Evolutionary conservation across 352 stramenopile species (phyloP), one percentile per base, ranked within the genome.

Genomic region (Globisporangium irregulare): DNA sequence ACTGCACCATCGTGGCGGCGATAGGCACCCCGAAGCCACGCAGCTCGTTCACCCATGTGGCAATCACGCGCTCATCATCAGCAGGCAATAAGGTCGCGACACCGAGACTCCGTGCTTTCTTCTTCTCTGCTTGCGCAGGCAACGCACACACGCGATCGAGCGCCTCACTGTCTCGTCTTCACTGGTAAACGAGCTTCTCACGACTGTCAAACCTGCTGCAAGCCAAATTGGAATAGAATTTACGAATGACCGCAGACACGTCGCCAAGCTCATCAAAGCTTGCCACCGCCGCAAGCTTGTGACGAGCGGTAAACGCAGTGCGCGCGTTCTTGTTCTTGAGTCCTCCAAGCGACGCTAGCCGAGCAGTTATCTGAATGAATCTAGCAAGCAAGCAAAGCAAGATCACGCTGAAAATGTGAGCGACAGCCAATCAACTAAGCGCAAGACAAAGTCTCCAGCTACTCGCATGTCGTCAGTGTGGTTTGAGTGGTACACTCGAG

Each of bases 201-300:
- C 10, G 20, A 25, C 27, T 46, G 56, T 53, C 22, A 20, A 18
- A 59, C 55, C 56, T 69, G 32, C 27, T 62, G 34, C 38, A 62
- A 62, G 27, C 56, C 56, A 62, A 36, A 55, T 55, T 55, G n/a
- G 48, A 20, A 55, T 55, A 55, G 5, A 55, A 55, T 55, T 55
- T 55, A 55, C 48, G n/a, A 55, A 55, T 55, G 6, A 55, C 48
- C n/a, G 48, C 48, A 55, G 48, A 55, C 48, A 55, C 20, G 48
- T 55, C 48, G 48, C 48, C 48, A 55, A 55, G 48, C 48, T 55
- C 20, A 55, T 55, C 48, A 55, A 55, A 55, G 48, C 48, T 55
- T 55, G n/a, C 48, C 48, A 55, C 48, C 48, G 15, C n/a, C 48
- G 48, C 48, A 55, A 55, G 48, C n/a, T 55, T 55, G 48, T 29